phyloP scores from a whole-genome alignment of 1,284 basidiomycete genomes.

The Cryptococcus depauperatus region DNA sequence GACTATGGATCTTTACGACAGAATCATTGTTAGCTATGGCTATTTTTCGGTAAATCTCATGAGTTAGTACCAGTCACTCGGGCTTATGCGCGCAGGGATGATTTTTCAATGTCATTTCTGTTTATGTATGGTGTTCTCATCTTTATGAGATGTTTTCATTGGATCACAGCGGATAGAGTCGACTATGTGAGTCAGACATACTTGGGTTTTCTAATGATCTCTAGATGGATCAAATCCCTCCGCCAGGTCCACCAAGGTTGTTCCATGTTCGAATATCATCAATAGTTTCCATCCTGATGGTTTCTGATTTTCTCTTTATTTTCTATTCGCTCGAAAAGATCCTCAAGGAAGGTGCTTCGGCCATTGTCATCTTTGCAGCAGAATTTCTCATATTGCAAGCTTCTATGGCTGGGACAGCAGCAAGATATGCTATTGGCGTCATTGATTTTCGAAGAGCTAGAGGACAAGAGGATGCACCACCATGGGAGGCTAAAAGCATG shows the following conservation, averaged over 20 bases:
- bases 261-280: conserved; percentile 78
- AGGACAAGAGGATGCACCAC: conserved; percentile 76
- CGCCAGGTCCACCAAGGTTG: conserved; percentile 67
- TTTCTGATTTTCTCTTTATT: conserved; percentile 35
- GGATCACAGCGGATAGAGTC: conserved; percentile 87
- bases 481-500: conserved; percentile 98
- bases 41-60: conserved; percentile 60
- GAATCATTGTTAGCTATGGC: conserved; percentile 93
- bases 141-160: conserved; percentile 96
- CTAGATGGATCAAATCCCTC: conserved; percentile 93
- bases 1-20: conserved; percentile 94
- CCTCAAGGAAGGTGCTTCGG: conserved; percentile 55
- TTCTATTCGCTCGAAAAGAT: conserved; percentile 31
- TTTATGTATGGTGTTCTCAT: conserved; percentile 86
- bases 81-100: conserved; percentile 49
- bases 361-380: conserved; percentile 85
- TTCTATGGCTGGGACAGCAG: conserved; percentile 63
- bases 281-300: conserved; percentile 31
- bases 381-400: conserved; percentile 87
- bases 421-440: conserved; percentile 77
- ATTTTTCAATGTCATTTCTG: conserved; percentile 85
- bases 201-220: too few species aligned
- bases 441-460: conserved; percentile 73
- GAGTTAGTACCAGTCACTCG: not conserved
- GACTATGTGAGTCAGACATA: conserved; percentile 65